phyloP scores from a whole-genome alignment of 2,329 filamentous ascomycete genomes.

The Dryadomyces quercivorus region DNA sequence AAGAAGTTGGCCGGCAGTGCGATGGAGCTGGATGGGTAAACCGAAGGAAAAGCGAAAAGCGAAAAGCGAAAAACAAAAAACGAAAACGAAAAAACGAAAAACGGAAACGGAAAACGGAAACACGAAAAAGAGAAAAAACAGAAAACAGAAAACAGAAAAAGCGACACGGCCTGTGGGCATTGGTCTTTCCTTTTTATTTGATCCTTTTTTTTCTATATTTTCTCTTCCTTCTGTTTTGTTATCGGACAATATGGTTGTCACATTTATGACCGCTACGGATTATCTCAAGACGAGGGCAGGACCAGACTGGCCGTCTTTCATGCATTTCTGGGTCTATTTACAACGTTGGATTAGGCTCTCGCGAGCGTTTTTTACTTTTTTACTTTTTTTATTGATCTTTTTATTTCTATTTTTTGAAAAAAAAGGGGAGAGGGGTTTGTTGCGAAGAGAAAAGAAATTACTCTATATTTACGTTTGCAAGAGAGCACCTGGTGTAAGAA shows the following conservation, averaged over 20 bases:
- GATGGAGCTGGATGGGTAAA: conserved; percentile 9
- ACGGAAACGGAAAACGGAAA: background rate
- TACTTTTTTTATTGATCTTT: too few species aligned
- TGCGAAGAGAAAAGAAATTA: background rate
- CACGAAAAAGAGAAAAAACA: background rate
- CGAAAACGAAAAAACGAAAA: background rate
- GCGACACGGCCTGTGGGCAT: background rate
- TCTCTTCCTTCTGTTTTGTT: background rate
- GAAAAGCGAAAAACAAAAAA: background rate
- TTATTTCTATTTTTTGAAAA: too few species aligned
- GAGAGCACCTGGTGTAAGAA: background rate
- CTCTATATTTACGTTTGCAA: background rate
- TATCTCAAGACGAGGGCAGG: background rate
- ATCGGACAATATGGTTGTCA: background rate
- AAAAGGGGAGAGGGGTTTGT: background rate
- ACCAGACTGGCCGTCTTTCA: background rate
- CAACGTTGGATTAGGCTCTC: conserved; percentile 5
- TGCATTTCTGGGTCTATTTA: background rate
- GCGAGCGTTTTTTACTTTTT: background rate
- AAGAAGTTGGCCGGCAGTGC: background rate
- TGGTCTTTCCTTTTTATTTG: background rate
- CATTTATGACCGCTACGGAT: conserved; percentile 1
- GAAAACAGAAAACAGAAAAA: background rate
- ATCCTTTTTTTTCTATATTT: background rate
- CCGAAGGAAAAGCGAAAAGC: background rate